Percentiles rank a stretch among this genome's conserved stretches.
Evolutionary conservation across 75 land plant species (phyloP).

Genomic region (Larix kaempferi): DNA sequence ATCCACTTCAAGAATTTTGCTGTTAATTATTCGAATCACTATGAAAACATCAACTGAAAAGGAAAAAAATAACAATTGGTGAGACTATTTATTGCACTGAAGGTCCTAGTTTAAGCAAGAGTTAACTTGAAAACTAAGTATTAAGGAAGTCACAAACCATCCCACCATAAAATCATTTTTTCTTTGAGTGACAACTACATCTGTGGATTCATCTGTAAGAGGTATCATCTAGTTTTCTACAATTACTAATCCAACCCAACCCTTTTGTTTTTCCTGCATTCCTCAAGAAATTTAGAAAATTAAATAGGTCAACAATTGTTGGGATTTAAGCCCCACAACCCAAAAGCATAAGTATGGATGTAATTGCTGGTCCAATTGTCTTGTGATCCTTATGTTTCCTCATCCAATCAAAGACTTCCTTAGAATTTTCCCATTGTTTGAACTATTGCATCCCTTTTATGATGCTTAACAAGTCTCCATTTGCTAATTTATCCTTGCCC

Average conservation of each 20-base stretch:
- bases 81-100: background rate
- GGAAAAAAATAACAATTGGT: background rate
- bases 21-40: too few relatives aligned
- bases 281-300: background rate
- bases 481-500: too few relatives aligned
- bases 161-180: constrained; percentile 39
- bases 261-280: constrained; percentile 39
- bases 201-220: constrained; percentile 27
- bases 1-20: too few relatives aligned
- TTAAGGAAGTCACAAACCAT: constrained; percentile 28
- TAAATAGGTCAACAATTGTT: too few relatives aligned
- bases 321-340: too few relatives aligned
- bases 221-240: constrained; percentile 34
- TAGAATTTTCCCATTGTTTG: too few relatives aligned
- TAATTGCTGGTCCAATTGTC: too few relatives aligned
- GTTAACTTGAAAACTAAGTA: background rate
- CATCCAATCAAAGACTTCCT: too few relatives aligned
- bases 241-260: constrained; percentile 34
- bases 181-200: constrained; percentile 45
- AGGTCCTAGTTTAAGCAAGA: background rate
- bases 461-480: too few relatives aligned
- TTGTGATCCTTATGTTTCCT: too few relatives aligned
- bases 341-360: too few relatives aligned
- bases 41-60: background rate
- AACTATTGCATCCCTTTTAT: too few relatives aligned